These are phyloP conservation scores for Collybia nuda DNA, from an alignment of 768 basidiomycete genomes.

Conservation along the genomic window DNA sequence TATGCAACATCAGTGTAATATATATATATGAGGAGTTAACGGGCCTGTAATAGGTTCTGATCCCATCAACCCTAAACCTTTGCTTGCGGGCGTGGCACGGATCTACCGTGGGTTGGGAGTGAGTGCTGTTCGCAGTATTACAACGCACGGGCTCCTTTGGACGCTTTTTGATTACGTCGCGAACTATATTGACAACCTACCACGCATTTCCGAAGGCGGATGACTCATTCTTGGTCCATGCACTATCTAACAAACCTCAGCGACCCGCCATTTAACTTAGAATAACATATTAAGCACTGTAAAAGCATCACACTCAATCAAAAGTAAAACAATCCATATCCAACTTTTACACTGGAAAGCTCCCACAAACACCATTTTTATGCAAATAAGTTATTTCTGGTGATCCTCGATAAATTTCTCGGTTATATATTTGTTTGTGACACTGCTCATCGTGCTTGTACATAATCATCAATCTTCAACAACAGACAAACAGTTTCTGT, in stretches of 20 bases:
- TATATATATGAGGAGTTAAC: neutral
- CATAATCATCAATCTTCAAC: conserved; percentile 94
- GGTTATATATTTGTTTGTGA: conserved; percentile 1
- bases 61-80: conserved; percentile 70
- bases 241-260: conserved; percentile 1
- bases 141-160: conserved; percentile 93
- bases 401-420: too few species aligned
- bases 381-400: too few species aligned
- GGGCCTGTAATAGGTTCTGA: conserved; percentile 60
- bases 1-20: conserved; percentile 23
- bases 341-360: too few species aligned
- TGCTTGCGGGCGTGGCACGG: conserved; percentile 74
- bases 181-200: conserved; percentile 66
- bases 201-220: conserved; percentile 22
- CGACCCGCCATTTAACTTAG: conserved; percentile 12
- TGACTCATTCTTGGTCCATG: conserved; percentile 8
- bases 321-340: too few species aligned
- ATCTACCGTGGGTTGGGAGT: conserved; percentile 95
- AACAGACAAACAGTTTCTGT: conserved; percentile 98
- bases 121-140: conserved; percentile 87
- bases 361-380: too few species aligned
- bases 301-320: neutral
- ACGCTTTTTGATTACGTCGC: conserved; percentile 86
- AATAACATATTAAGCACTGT: conserved; percentile 16
- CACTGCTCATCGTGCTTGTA: conserved; percentile 60